phyloP scores from a whole-genome alignment of 2,329 filamentous ascomycete genomes.

The Chaetoscypha palmicola region DNA sequence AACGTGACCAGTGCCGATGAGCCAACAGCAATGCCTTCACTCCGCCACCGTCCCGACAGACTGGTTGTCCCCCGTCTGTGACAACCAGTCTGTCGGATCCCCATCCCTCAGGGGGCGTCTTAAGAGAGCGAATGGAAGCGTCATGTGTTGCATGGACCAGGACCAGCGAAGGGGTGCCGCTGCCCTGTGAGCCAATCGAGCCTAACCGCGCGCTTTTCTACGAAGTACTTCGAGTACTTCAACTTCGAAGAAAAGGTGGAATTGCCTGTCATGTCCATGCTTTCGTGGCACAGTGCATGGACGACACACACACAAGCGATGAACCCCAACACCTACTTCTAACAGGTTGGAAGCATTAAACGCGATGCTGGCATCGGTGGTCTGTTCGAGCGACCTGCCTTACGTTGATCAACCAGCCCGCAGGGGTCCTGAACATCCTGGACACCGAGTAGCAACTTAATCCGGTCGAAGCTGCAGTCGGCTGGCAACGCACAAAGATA shows the following conservation, averaged over 20 bases:
- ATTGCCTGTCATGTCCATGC: constrained; percentile 6
- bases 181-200: constrained; percentile 2
- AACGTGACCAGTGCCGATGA: constrained; percentile 9
- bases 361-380: background rate
- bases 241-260: too few relatives aligned
- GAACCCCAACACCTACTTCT: background rate
- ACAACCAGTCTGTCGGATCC: too few relatives aligned
- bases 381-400: background rate
- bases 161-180: background rate
- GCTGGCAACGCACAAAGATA: background rate
- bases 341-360: constrained; percentile 5
- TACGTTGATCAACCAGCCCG: background rate
- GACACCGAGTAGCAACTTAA: background rate
- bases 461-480: background rate
- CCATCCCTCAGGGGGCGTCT: background rate
- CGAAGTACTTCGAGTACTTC: too few relatives aligned
- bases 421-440: background rate
- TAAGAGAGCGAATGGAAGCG: constrained; percentile 1
- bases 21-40: too few relatives aligned
- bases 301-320: background rate
- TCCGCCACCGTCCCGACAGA: constrained; percentile 13
- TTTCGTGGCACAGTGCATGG: constrained; percentile 13
- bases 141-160: too few relatives aligned
- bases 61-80: too few relatives aligned
- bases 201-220: constrained; percentile 15